Percentiles rank a stretch among this genome's conserved stretches.
Conservation (phyloP, 139 green algal genomes). For the Tetraselmis chui region DNA sequence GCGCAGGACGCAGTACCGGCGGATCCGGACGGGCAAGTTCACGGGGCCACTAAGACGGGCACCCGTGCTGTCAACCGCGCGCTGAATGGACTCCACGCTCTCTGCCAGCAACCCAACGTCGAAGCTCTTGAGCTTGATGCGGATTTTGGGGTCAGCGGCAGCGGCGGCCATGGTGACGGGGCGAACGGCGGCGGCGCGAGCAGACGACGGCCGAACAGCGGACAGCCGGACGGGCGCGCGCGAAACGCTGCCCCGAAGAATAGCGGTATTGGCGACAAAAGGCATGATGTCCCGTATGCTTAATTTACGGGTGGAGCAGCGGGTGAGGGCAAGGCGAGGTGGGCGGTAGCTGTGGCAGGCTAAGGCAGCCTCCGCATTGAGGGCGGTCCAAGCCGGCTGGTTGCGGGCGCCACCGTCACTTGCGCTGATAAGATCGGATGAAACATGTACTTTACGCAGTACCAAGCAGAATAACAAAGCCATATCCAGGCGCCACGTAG, state of each 20-base stretch:
- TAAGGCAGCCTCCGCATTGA: no score
- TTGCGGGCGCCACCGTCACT: no score
- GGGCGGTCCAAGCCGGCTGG: no score
- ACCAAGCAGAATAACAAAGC: no score
- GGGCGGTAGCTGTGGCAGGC: no score
- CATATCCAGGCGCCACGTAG: no score
- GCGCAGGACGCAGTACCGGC: slow-evolving; percentile 59
- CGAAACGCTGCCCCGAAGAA: neutral
- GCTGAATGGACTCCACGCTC: slow-evolving; percentile 53
- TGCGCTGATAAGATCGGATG: no score
- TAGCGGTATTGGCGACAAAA: no score
- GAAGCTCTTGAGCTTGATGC: slow-evolving; percentile 74
- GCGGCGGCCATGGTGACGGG: slow-evolving; percentile 1
- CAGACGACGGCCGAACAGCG: neutral
- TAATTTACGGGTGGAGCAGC: no score
- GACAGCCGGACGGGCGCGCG: neutral
- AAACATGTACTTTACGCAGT: no score
- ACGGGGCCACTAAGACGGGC: slow-evolving; percentile 65
- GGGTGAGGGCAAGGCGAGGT: no score
- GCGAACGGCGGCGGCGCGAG: neutral
- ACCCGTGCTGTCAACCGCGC: slow-evolving; percentile 55
- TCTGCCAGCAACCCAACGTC: slow-evolving; percentile 47
- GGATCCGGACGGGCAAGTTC: slow-evolving; percentile 57
- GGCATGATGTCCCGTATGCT: no score
- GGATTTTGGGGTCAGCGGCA: slow-evolving; percentile 33